These are phyloP conservation scores for Elaeagnus macrophylla DNA, from an alignment of 306 rosid species.

Conservation along the genomic window DNA sequence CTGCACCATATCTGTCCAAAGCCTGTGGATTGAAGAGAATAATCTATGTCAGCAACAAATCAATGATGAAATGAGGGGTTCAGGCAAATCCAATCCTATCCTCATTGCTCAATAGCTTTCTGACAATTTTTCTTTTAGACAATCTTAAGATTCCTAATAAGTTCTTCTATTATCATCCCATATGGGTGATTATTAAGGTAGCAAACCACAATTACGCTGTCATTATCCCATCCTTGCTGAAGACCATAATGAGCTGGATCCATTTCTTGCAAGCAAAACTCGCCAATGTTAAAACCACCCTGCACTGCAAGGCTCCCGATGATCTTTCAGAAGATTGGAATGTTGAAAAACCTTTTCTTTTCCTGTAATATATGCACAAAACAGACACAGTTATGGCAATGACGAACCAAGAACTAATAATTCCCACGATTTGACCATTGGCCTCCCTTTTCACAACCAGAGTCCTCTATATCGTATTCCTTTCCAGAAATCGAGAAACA, in stretches of 20 bases:
- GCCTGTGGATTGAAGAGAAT: slow-evolving; percentile 99
- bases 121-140: slow-evolving; percentile 27
- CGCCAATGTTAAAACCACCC: slow-evolving; percentile 15
- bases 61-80: slow-evolving; percentile 72
- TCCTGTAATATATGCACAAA: slow-evolving; percentile 68
- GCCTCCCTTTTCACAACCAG: slow-evolving; percentile 41
- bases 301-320: slow-evolving; percentile 28
- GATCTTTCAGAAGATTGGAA: slow-evolving; percentile 35
- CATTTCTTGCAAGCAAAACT: slow-evolving; percentile 55
- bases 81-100: slow-evolving; percentile 99
- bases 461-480: background rate
- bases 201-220: slow-evolving; percentile 99
- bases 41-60: slow-evolving; percentile 97
- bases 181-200: slow-evolving; percentile 89
- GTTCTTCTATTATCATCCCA: slow-evolving; percentile 85
- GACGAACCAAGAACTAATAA: slow-evolving; percentile 63
- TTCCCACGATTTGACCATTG: slow-evolving; percentile 50
- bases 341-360: slow-evolving; percentile 49
- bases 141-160: slow-evolving; percentile 71
- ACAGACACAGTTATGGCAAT: slow-evolving; percentile 56
- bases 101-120: slow-evolving; percentile 89
- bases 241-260: slow-evolving; percentile 95
- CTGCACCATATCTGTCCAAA: slow-evolving; percentile 85
- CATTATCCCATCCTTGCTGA: slow-evolving; percentile 99
- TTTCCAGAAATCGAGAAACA: slow-evolving; percentile 14